These are phyloP conservation scores for Eragrostis nindensis DNA, from an alignment of 176 grass and related monocot species.

Conservation along the genomic window DNA sequence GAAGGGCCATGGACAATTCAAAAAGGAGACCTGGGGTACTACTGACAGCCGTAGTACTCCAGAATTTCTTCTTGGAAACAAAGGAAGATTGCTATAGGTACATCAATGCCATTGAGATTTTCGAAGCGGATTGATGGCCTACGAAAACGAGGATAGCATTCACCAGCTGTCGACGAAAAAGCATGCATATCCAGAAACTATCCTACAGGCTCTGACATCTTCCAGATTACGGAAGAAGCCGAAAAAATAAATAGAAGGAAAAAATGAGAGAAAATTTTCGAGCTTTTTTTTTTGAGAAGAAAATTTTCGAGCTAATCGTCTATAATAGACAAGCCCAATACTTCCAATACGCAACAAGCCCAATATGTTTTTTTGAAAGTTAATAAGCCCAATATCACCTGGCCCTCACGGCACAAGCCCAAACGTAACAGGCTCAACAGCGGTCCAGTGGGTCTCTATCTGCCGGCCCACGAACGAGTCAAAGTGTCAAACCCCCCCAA, in stretches of 20 bases:
- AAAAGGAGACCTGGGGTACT: not conserved
- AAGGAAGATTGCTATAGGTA: not conserved
- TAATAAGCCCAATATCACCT: too few species aligned
- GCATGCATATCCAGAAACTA: not conserved
- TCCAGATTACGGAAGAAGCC: too few species aligned
- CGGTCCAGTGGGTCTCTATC: not conserved
- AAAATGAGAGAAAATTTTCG: too few species aligned
- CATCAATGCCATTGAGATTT: constrained; percentile 34
- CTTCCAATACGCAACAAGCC: too few species aligned
- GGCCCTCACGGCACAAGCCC: not conserved
- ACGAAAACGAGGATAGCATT: constrained; percentile 12
- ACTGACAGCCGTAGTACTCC: not conserved
- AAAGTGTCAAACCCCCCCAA: too few species aligned
- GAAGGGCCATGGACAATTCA: not conserved
- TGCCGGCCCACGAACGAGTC: too few species aligned
- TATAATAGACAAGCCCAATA: not conserved
- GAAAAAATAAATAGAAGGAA: too few species aligned
- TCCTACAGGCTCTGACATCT: not conserved
- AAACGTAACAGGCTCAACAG: not conserved
- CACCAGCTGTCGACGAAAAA: not conserved
- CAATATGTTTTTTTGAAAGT: not conserved
- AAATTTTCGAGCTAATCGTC: too few species aligned
- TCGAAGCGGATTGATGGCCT: constrained; percentile 25
- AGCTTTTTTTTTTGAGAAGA: too few species aligned
- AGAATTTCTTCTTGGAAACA: not conserved